Conservation (phyloP, 176 grass and related monocot genomes). For the Aechmea fasciata region DNA sequence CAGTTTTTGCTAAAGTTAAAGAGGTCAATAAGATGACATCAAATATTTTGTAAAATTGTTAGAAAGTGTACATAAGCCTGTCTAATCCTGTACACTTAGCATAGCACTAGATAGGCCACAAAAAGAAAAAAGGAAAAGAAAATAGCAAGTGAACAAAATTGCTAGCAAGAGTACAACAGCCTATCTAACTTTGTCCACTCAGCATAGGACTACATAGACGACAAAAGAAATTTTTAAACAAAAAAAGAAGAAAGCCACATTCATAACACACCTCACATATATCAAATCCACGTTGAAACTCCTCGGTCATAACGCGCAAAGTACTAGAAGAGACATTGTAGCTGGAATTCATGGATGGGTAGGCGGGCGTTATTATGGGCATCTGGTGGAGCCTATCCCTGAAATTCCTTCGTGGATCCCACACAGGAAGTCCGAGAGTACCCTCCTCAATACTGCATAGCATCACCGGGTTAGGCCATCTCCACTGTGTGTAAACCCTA, state of each 20-base stretch:
- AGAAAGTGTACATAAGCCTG: too few relatives aligned
- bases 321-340: constrained; percentile 88
- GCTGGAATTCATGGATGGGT: constrained; percentile 94
- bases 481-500: constrained; percentile 76
- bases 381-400: constrained; percentile 82
- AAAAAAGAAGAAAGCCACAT: neutral
- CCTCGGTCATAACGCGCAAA: constrained; percentile 63
- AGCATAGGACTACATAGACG: too few relatives aligned
- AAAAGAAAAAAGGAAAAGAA: neutral
- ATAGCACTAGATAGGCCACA: too few relatives aligned
- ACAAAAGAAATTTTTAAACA: too few relatives aligned
- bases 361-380: constrained; percentile 97
- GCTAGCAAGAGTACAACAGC: too few relatives aligned
- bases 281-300: constrained; percentile 62
- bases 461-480: constrained; percentile 97
- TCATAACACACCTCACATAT: constrained; percentile 61
- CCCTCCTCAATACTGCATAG: constrained; percentile 82
- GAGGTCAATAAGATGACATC: too few relatives aligned
- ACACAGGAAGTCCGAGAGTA: constrained; percentile 63
- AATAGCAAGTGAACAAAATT: too few relatives aligned
- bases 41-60: too few relatives aligned
- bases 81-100: too few relatives aligned
- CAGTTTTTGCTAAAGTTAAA: too few relatives aligned
- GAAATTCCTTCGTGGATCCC: constrained; percentile 86
- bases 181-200: too few relatives aligned